These are phyloP conservation scores for Alloteropsis semialata DNA, from an alignment of 176 grass and related monocot species.

Conservation along the genomic window DNA sequence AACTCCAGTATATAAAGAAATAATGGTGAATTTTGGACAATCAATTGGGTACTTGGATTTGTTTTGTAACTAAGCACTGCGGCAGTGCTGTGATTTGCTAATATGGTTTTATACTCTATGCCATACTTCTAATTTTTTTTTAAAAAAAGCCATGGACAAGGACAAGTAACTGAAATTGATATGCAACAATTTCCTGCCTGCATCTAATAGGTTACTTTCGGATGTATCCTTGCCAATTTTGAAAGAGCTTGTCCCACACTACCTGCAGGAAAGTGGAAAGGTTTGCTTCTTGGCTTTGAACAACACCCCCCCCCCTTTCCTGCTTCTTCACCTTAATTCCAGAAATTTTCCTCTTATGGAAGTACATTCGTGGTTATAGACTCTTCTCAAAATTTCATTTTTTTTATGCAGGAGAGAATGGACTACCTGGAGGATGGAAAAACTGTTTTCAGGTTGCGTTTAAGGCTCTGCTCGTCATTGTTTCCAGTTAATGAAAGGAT, in stretches of 20 bases:
- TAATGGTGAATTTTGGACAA: neutral
- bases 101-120: conserved; percentile 12
- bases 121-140: conserved; percentile 10
- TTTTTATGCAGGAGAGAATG: conserved; percentile 73
- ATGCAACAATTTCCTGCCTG: conserved; percentile 8
- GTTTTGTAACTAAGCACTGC: conserved; percentile 15
- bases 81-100: neutral
- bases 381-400: conserved; percentile 25
- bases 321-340: neutral
- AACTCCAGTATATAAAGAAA: neutral
- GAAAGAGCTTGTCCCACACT: conserved; percentile 86
- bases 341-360: conserved; percentile 7
- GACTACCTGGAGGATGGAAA: conserved; percentile 96
- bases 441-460: conserved; percentile 80
- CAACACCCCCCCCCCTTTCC: too few species aligned
- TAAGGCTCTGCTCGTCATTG: conserved; percentile 88
- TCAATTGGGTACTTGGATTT: neutral
- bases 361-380: conserved; percentile 8
- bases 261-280: conserved; percentile 95
- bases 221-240: conserved; percentile 97
- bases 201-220: conserved; percentile 70
- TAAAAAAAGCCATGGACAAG: neutral
- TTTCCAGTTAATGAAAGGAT: conserved; percentile 97
- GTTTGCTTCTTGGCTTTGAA: conserved; percentile 37
- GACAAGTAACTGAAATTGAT: conserved; percentile 30